phyloP scores from a whole-genome alignment of 305 asterid species.

The Solanum hybrid region DNA sequence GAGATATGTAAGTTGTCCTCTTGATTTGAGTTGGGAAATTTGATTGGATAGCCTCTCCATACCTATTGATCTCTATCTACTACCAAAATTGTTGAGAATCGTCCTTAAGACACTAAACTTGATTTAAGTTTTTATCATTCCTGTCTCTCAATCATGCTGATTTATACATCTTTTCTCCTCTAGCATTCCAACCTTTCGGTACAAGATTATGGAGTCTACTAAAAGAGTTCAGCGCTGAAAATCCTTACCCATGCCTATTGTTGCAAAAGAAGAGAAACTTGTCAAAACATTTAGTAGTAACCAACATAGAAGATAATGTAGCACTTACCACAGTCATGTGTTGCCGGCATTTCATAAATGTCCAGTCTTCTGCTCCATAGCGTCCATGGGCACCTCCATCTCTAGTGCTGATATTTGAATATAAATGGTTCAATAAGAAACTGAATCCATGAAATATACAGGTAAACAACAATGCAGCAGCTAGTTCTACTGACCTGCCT shows the following conservation, averaged over 20 bases:
- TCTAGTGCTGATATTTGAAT: slow-evolving; percentile 47
- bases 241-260: background rate
- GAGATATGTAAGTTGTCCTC: background rate
- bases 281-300: background rate
- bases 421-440: slow-evolving; percentile 18
- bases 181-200: background rate
- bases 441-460: slow-evolving; percentile 1
- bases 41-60: background rate
- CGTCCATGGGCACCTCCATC: slow-evolving; percentile 98
- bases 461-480: slow-evolving; percentile 7
- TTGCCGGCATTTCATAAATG: slow-evolving; percentile 78
- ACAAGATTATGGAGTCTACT: background rate
- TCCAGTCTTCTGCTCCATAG: slow-evolving; percentile 91
- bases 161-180: background rate
- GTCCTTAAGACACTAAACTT: background rate
- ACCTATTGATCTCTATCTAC: background rate
- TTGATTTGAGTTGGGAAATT: background rate
- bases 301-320: background rate
- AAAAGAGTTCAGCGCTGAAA: background rate
- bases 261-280: background rate
- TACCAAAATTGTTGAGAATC: background rate
- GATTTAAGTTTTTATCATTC: background rate
- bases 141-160: background rate
- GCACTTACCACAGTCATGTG: slow-evolving; percentile 62
- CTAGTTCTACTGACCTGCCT: slow-evolving; percentile 59